These are phyloP conservation scores for Ceratobasidium sp. DNA, from an alignment of 1,284 basidiomycete species.

Conservation along the genomic window DNA sequence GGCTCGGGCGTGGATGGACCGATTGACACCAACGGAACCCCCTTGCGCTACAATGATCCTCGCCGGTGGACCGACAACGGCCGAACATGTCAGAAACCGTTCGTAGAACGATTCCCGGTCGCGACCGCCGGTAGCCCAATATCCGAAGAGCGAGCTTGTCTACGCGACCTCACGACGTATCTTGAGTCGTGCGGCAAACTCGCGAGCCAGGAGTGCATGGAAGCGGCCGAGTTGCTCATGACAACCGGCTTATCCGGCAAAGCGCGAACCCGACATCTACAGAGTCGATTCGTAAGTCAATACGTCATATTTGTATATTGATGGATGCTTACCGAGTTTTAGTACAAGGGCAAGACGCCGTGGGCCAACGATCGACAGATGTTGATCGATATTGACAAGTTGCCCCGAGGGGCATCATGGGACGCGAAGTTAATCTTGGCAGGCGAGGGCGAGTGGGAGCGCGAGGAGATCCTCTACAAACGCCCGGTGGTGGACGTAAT, in stretches of 20 bases:
- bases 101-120: constrained; percentile 11
- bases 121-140: constrained; percentile 9
- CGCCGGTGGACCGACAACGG: not conserved
- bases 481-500: not conserved
- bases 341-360: not conserved
- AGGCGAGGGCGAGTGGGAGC: too few relatives aligned
- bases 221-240: constrained; percentile 28
- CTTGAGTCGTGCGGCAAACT: constrained; percentile 1
- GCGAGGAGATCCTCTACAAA: not conserved
- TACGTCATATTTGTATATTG: not conserved
- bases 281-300: constrained; percentile 30
- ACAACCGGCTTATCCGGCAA: constrained; percentile 9
- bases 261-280: constrained; percentile 1
- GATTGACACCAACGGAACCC: too few relatives aligned
- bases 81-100: not conserved
- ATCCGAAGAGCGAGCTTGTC: not conserved
- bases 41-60: too few relatives aligned
- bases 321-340: not conserved
- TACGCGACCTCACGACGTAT: not conserved
- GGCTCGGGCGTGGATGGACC: too few relatives aligned
- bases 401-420: too few relatives aligned
- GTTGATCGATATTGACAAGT: not conserved
- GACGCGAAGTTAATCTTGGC: too few relatives aligned
- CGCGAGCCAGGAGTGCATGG: not conserved
- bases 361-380: not conserved